A percentile compares a stretch with the other conserved stretches of the same genome.
Evolutionary conservation across 176 grass and related monocot genomes (phyloP).

Genomic region (Aegilops speltoides): DNA sequence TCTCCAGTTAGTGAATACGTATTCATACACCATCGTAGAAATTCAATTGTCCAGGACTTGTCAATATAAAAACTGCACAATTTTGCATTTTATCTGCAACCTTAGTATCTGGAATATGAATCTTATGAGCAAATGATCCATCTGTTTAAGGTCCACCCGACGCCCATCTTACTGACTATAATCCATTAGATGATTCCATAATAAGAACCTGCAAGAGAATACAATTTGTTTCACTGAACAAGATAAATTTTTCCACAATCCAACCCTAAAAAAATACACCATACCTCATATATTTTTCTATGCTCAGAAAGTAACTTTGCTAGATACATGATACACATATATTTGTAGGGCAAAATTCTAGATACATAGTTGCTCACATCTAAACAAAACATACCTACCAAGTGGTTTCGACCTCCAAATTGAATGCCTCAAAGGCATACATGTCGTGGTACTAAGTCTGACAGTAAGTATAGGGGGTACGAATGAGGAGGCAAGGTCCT

Average conservation of each 20-base stretch:
- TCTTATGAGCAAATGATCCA: constrained; percentile 98
- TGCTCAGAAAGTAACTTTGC: constrained; percentile 1
- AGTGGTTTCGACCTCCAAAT: background rate
- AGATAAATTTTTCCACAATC: constrained; percentile 1
- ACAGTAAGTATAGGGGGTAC: too few relatives aligned
- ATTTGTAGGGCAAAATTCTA: background rate
- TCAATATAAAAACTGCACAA: constrained; percentile 78
- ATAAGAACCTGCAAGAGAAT: constrained; percentile 68
- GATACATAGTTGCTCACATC: background rate
- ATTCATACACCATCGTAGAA: constrained; percentile 66
- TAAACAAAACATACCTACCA: background rate
- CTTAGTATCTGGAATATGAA: constrained; percentile 61
- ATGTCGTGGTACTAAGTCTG: too few relatives aligned
- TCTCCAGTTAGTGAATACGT: constrained; percentile 46
- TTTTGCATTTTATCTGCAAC: constrained; percentile 24
- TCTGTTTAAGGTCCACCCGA: constrained; percentile 73
- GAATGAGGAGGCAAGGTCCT: too few relatives aligned
- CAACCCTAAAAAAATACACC: background rate
- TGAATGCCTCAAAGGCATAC: background rate
- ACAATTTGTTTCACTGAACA: constrained; percentile 8
- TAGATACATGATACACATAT: background rate
- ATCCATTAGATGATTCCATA: constrained; percentile 62
- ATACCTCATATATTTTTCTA: background rate
- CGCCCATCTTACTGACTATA: constrained; percentile 65
- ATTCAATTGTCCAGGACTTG: constrained; percentile 87